These are phyloP conservation scores for Leucosporidium creatinivorum DNA, from an alignment of 768 basidiomycete species.

Conservation along the genomic window DNA sequence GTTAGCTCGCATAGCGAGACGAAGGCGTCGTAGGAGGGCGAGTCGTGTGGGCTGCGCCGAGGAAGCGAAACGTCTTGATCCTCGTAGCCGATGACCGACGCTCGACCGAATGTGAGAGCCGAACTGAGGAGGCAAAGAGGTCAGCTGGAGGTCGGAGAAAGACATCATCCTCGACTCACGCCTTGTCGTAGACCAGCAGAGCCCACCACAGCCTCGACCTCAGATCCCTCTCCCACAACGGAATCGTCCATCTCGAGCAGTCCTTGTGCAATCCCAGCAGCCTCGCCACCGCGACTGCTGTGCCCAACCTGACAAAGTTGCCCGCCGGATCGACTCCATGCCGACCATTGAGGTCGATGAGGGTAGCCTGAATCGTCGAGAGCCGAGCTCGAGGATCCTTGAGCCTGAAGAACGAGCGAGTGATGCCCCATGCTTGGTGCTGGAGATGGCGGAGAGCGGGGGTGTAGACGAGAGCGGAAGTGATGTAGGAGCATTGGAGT, in stretches of 20 bases:
- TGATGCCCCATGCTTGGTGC: background rate
- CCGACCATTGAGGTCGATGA: background rate
- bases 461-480: background rate
- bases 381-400: background rate
- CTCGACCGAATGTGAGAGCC: background rate
- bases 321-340: background rate
- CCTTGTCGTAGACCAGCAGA: background rate
- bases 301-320: background rate
- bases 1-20: slow-evolving; percentile 1
- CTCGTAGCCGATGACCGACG: background rate
- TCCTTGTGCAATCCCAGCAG: background rate
- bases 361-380: background rate
- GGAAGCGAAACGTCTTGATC: background rate
- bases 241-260: background rate
- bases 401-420: background rate
- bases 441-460: background rate
- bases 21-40: slow-evolving; percentile 1
- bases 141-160: background rate
- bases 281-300: background rate
- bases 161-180: background rate
- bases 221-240: background rate
- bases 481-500: background rate
- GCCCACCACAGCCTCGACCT: slow-evolving; percentile 2
- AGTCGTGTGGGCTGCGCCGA: background rate
- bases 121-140: background rate